Conservation (phyloP, 306 rosid species). For the Abrus pulchellus region DNA sequence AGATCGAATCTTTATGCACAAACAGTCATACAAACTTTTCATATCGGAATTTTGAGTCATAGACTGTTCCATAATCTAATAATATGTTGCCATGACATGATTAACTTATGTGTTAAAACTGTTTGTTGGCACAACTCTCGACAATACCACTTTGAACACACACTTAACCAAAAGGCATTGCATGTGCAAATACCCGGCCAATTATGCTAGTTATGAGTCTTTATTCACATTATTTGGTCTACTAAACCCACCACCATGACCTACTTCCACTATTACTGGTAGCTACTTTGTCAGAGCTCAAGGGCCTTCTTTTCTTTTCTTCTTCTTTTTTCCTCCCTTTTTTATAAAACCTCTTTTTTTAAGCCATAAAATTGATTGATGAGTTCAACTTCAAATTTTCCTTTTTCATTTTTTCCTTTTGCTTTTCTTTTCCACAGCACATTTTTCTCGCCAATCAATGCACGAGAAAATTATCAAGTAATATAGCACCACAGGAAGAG, state of each 20-base stretch:
- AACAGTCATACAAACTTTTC: conserved; percentile 22
- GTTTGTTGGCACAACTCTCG: conserved; percentile 58
- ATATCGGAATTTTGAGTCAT: conserved; percentile 37
- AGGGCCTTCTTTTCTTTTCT: not conserved
- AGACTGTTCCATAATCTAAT: conserved; percentile 40
- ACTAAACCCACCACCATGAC: conserved; percentile 44
- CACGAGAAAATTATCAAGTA: not conserved
- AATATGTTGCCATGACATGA: conserved; percentile 46
- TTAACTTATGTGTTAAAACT: conserved; percentile 49
- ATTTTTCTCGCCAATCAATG: conserved; percentile 39
- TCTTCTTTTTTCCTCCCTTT: not conserved
- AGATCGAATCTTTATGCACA: conserved; percentile 68
- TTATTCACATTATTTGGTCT: conserved; percentile 42
- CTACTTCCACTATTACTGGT: conserved; percentile 50
- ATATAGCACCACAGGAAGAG: not conserved
- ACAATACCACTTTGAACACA: conserved; percentile 50
- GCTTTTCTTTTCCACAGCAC: conserved; percentile 41
- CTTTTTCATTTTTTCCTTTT: conserved; percentile 21
- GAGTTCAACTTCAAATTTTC: conserved; percentile 9
- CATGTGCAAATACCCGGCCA: conserved; percentile 65
- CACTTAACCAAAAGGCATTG: conserved; percentile 49
- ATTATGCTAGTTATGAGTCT: conserved; percentile 30
- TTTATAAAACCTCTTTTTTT: conserved; percentile 23
- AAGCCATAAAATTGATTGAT: conserved; percentile 26
- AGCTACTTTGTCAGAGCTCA: conserved; percentile 48